Evolutionary conservation across 73 alveolate genomes (phyloP), one percentile per base, ranked within the genome.

Genomic region (Tetrahymena malaccensis): DNA sequence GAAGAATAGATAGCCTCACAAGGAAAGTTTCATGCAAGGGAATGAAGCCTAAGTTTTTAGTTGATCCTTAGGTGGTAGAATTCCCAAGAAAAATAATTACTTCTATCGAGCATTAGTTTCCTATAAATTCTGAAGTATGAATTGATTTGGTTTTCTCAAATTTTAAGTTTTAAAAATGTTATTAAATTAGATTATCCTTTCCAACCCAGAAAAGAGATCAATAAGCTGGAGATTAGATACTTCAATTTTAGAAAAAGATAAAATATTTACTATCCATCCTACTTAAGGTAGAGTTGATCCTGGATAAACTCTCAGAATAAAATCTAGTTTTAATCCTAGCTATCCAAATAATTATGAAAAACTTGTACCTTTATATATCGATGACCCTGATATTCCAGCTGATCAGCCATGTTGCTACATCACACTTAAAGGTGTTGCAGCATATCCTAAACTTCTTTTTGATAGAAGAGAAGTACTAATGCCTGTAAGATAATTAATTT

Each of bases 351-450:
- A 98, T 57, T 99, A 98, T 94, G 97, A 96, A 94, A 97, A 97
- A n/a, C 96, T 96, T 94, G 99, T 99, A 10, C 98, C 99, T 33
- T 97, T 99, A 13, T 97, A 95, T 96, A 94, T 98, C 93, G 99
- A 96, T 55, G 99, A 98, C 38, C 96, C 97, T 9, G 97, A 95
- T 35, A 85, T 95, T 43, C 97, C 97, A 43, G 43, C 70, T 31
- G 95, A 97, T 85, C 97, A 98, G 95, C 99, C 98, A 19, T 99
- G 98, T 95, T 95, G 97, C 31, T 95, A 96, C 95, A 94, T 99
- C 33, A 98, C 98, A 85, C 96, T 99, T 85, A 98, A 97, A 95
- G 99, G 99, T 33, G 99, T 98, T 97, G 99, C 99, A 21, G 98
- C 99, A 22, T 99, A 98, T 43, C 99, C 99, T 6, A 98, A 98